Evolutionary conservation across 257 asterid genomes (phyloP).

Genomic region (Jasminum sambac): DNA sequence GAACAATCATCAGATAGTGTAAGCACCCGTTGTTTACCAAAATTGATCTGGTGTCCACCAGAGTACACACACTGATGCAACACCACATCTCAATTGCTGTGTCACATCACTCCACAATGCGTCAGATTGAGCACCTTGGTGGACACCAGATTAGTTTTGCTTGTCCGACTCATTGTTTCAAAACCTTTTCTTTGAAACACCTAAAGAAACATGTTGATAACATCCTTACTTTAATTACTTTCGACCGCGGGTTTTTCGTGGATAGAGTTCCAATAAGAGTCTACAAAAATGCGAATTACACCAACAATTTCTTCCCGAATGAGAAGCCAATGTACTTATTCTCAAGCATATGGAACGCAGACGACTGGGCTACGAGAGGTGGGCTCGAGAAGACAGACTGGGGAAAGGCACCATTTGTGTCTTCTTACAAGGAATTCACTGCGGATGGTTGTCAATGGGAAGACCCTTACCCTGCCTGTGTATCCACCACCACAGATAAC

Average conservation of each 20-base stretch:
- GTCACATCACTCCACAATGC: too few species aligned
- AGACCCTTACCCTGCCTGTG: constrained; percentile 87
- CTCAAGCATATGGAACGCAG: constrained; percentile 98
- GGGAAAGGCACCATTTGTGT: constrained; percentile 83
- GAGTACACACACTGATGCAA: too few species aligned
- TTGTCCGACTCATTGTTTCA: too few species aligned
- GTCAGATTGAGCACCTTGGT: too few species aligned
- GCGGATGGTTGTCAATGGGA: constrained; percentile 86
- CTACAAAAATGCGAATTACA: constrained; percentile 86
- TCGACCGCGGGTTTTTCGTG: constrained; percentile 61
- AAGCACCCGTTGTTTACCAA: constrained; percentile 22
- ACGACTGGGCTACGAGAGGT: constrained; percentile 97
- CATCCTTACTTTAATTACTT: neutral
- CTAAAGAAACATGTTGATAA: too few species aligned
- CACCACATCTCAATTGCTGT: too few species aligned
- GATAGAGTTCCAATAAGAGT: constrained; percentile 77
- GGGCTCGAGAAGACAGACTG: constrained; percentile 95
- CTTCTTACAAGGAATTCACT: constrained; percentile 71
- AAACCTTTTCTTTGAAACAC: too few species aligned
- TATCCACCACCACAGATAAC: constrained; percentile 64
- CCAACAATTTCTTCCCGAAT: constrained; percentile 81
- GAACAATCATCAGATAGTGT: constrained; percentile 80
- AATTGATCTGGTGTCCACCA: too few species aligned
- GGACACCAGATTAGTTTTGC: too few species aligned
- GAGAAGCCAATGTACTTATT: constrained; percentile 86